Evolutionary conservation across 805 yeast species (phyloP), one percentile per base, ranked within the genome.

Genomic region (Zygoascus flipseniorum): DNA sequence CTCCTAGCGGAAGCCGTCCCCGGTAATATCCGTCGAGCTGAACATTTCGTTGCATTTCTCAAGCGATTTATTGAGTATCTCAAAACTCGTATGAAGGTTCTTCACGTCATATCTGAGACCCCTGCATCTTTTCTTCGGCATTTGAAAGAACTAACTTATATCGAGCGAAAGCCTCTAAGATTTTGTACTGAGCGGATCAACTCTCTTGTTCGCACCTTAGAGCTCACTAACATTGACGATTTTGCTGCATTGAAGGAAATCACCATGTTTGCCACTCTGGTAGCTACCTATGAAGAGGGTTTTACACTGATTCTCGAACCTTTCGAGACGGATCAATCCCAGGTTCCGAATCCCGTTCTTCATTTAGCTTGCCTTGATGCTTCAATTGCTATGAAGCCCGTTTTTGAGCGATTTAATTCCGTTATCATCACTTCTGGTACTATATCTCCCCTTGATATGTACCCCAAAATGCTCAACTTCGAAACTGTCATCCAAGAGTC

Each of bases 371-470:
- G 99, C 72, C 74, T 93, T 48, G 99, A 93, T 72, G 99, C 99
- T 0, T 89, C 97, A 1, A 93, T 93, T 61, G 98, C 98, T 2
- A 93, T 93, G 59, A 93, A 89, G 65, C 99, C 99, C 0, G 89
- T 93, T 0, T 92, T 93, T 72, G 99, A 93, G 50, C 77, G 90
- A 55, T 93, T 92, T 64, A 83, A 88, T 8, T 85, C 97, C 0
- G 96, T 93, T 10, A 85, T 93, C 56, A 93, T 93, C 56, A 93
- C 99, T 0, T 88, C 97, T 0, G 99, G 99, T 60, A 93, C 99
- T 14, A 93, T 93, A 48, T 92, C 98, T 0, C 99, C 99, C 1
- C 78, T 93, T 67, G 98, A 93, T 64, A 93, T 93, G 99, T 93
- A 93, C 67, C 99, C 99, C 6, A 84, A 88, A 62, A 92, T 92